Base-by-base conservation (phyloP, 805 yeast species). In the Helenozyma rhizophorensis region DNA sequence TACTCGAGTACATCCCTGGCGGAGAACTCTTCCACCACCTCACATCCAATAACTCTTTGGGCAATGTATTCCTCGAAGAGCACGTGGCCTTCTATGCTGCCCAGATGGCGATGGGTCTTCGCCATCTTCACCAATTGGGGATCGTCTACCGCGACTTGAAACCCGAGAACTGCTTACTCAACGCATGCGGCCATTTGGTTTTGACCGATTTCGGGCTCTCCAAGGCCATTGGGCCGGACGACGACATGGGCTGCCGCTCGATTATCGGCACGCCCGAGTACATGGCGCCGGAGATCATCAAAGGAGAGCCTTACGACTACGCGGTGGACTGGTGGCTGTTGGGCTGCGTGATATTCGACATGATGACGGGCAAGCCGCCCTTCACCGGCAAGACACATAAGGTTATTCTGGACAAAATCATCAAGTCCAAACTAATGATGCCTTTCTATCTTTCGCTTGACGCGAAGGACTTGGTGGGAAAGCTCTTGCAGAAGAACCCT, bases 141-240 rank as follows among this genome's bases (percentile, higher is more conserved):
- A 80, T 87, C 14, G 89, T 87, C 4, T 88, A 87, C 49, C 72
- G 96, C 25, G 96, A 87, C 53, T 64, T 87, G 43, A 87, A 87
- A 56, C 96, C 96, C 4, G 96, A 87, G 56, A 87, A 87, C 50
- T 88, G 95, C 50, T 63, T 88, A 47, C 64, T 87, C 23, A 85
- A 86, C 48, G 64, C 76, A 2, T 56, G 66, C n/a, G 96, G 96
- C 0, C 93, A 87, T 53, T 64, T 87, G 37, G 80, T 87, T 14
- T 62, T 86, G 27, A 86, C 95, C 0, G 96, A 87, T 56, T 87
- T 87, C 56, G 96, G 96, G 0, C 67, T 87, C 14, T 74, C 82
- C 29, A 70, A 68, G 61, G 41, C 55, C 47, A 47, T 60, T 47
- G 36, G 48, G 59, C 63, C 34, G 57, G 76, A 0, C 50, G 72